These are phyloP conservation scores for Camelina laxa DNA, from an alignment of 345 rosid species.

Conservation along the genomic window DNA sequence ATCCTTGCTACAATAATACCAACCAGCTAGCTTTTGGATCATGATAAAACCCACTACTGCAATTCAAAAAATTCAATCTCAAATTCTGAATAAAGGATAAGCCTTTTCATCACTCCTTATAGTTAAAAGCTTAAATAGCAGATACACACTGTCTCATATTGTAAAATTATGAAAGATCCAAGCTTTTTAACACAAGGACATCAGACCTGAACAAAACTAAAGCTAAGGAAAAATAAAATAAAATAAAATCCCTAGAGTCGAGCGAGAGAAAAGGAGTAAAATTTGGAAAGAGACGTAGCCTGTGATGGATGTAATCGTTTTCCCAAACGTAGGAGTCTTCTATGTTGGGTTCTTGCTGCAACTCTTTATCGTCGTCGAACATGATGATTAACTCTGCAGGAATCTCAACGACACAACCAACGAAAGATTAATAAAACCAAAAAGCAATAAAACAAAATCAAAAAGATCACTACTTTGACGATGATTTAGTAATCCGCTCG, in stretches of 20 bases:
- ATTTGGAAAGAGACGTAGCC: conserved; percentile 51
- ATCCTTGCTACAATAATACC: conserved; percentile 85
- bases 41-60: conserved; percentile 90
- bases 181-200: neutral
- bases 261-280: neutral
- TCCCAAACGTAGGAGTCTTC: conserved; percentile 73
- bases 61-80: conserved; percentile 5
- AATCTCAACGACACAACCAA: conserved; percentile 20
- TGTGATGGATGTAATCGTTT: conserved; percentile 68
- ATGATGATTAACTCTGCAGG: conserved; percentile 22
- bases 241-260: neutral
- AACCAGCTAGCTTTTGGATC: conserved; percentile 82
- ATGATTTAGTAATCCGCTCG: neutral
- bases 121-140: too few relatives aligned
- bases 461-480: neutral
- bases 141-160: neutral
- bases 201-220: neutral
- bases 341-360: conserved; percentile 47
- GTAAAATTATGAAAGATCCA: neutral
- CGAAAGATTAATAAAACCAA: neutral
- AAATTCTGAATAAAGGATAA: neutral
- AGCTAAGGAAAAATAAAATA: neutral
- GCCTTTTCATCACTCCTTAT: neutral
- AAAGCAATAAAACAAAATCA: neutral
- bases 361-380: conserved; percentile 38